Conservation (phyloP, 139 green algal species). For the Edaphochlamys debaryana region DNA sequence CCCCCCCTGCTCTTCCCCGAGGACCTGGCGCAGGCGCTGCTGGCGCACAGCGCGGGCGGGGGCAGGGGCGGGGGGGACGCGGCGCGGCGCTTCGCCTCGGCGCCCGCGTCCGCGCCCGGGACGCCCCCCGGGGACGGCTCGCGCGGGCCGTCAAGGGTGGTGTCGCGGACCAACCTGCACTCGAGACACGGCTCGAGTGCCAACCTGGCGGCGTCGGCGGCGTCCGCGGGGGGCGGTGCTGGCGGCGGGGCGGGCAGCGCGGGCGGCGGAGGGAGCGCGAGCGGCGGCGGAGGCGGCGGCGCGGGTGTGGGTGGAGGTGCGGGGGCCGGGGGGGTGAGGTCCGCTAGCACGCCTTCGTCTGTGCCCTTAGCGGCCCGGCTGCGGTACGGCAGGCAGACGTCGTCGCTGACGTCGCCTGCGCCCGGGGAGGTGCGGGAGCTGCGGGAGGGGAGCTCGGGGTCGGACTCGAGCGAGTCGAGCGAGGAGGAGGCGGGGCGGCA, state of each 20-base stretch:
- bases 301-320: neutral
- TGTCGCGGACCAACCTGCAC: neutral
- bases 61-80: neutral
- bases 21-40: slow-evolving; percentile 12
- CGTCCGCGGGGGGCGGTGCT: too few species aligned
- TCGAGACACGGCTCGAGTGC: too few species aligned
- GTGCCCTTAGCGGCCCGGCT: too few species aligned
- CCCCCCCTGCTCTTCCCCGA: slow-evolving; percentile 23
- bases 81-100: neutral
- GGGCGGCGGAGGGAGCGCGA: neutral
- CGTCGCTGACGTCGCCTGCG: neutral
- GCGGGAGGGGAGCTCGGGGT: too few species aligned
- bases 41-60: neutral
- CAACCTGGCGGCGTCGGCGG: too few species aligned
- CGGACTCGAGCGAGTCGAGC: too few species aligned
- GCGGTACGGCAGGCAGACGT: too few species aligned
- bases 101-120: neutral
- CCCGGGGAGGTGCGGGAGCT: too few species aligned
- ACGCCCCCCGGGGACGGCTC: neutral
- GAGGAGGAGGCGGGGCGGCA: too few species aligned
- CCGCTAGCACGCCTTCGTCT: neutral
- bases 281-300: neutral
- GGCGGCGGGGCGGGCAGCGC: neutral
- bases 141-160: neutral
- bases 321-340: neutral